Percentiles rank a stretch among this genome's conserved stretches.
Evolutionary conservation across 2,329 filamentous ascomycete species (phyloP).

Genomic region (Pleurostoma richardsiae): DNA sequence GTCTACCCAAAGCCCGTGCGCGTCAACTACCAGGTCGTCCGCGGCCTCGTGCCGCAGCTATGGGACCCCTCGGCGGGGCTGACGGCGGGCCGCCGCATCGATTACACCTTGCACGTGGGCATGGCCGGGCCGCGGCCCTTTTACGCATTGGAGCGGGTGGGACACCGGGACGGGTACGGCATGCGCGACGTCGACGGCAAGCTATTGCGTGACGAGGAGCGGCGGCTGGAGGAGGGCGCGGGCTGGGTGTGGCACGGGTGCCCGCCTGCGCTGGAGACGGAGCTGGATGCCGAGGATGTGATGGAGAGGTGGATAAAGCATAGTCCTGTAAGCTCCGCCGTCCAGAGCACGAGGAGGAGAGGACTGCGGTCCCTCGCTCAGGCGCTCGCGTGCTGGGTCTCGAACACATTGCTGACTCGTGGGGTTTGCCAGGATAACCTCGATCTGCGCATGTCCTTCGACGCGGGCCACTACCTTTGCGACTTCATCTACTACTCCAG

Average conservation of each 20-base stretch:
- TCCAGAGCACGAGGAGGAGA: background rate
- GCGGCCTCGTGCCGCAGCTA: constrained; percentile 57
- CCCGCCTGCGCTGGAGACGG: constrained; percentile 51
- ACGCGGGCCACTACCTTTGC: constrained; percentile 70
- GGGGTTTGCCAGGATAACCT: constrained; percentile 22
- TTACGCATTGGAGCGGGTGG: constrained; percentile 68
- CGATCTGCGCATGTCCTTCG: constrained; percentile 57
- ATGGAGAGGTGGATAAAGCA: constrained; percentile 48
- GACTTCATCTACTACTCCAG: constrained; percentile 75
- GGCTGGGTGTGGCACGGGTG: constrained; percentile 50
- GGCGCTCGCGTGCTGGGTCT: background rate
- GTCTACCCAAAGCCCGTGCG: constrained; percentile 62
- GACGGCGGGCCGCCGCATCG: constrained; percentile 35
- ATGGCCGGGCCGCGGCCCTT: constrained; percentile 62
- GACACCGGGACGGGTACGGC: constrained; percentile 67
- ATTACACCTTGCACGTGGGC: constrained; percentile 73
- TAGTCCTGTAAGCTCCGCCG: constrained; percentile 35
- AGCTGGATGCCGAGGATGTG: constrained; percentile 53
- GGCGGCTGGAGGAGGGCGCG: constrained; percentile 25
- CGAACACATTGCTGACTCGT: constrained; percentile 5
- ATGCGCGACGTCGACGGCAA: constrained; percentile 66
- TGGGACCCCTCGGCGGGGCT: constrained; percentile 40
- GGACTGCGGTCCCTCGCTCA: background rate
- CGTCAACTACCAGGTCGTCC: constrained; percentile 66
- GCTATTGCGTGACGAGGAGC: constrained; percentile 45